Evolutionary conservation across 768 basidiomycete species (phyloP).

Genomic region (Hygrophorus russula): DNA sequence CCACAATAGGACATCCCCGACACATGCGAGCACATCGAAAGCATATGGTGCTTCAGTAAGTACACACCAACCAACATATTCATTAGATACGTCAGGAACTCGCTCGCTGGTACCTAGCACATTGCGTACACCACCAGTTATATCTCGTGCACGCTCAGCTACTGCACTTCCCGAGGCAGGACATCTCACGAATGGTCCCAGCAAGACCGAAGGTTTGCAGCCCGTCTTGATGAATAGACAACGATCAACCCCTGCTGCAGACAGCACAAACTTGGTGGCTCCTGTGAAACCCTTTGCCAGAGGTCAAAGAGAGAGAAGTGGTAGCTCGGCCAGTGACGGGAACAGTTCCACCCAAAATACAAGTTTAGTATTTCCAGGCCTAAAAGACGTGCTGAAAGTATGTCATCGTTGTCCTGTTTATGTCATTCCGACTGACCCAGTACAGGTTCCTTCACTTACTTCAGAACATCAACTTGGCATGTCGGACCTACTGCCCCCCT

Average conservation of each 20-base stretch:
- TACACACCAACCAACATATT: conserved; percentile 46
- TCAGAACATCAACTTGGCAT: conserved; percentile 63
- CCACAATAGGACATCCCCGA: conserved; percentile 19
- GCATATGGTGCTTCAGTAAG: conserved; percentile 13
- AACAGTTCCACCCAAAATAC: conserved; percentile 13
- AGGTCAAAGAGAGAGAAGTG: conserved; percentile 31
- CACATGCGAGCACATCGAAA: conserved; percentile 16
- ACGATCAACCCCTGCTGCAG: conserved; percentile 1
- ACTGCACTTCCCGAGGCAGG: conserved; percentile 26
- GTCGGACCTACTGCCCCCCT: conserved; percentile 63
- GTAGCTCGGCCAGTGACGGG: conserved; percentile 29
- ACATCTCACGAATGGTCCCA: background rate
- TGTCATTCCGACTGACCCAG: background rate
- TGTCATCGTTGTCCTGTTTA: background rate
- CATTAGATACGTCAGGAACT: conserved; percentile 35
- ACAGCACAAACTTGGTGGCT: conserved; percentile 21
- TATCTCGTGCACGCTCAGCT: conserved; percentile 31
- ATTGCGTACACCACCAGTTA: conserved; percentile 19
- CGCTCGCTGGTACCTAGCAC: conserved; percentile 14
- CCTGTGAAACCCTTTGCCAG: conserved; percentile 36
- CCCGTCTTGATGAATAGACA: background rate
- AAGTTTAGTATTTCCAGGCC: conserved; percentile 36
- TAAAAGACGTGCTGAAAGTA: conserved; percentile 71
- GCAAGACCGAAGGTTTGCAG: background rate
- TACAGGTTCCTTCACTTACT: conserved; percentile 52